A percentile compares a stretch with the other conserved stretches of the same genome.
Evolutionary conservation across 768 basidiomycete genomes (phyloP).

Genomic region (Floccularia luteovirens): DNA sequence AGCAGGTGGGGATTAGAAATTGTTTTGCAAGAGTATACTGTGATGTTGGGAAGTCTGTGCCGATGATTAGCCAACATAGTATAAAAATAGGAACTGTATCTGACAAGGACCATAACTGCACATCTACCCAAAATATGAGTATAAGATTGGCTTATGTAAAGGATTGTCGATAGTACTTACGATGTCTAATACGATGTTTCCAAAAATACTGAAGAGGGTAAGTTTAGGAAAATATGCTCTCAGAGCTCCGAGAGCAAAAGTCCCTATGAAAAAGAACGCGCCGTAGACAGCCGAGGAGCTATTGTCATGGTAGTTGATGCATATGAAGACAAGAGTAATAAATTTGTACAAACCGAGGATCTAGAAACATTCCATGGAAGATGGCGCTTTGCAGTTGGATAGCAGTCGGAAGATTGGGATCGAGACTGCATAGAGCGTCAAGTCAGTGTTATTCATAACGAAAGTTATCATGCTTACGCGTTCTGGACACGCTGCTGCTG

Average conservation of each 20-base stretch:
- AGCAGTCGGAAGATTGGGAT: constrained; percentile 16
- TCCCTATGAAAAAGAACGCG: constrained; percentile 34
- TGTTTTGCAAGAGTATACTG: constrained; percentile 31
- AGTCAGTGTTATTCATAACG: background rate
- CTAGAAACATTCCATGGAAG: constrained; percentile 33
- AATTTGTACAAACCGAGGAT: constrained; percentile 22
- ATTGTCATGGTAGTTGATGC: background rate
- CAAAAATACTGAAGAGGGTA: constrained; percentile 31
- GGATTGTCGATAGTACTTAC: no score
- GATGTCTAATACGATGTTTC: constrained; percentile 34
- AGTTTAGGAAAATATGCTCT: constrained; percentile 33
- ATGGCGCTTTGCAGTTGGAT: constrained; percentile 23
- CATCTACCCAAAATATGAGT: constrained; percentile 15
- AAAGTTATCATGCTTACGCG: constrained; percentile 17
- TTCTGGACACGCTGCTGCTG: constrained; percentile 25
- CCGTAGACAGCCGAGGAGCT: constrained; percentile 37
- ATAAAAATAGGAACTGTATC: background rate
- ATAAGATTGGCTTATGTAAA: background rate
- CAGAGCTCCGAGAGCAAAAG: constrained; percentile 27
- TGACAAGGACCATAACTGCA: constrained; percentile 28
- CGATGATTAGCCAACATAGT: background rate
- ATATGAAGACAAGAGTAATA: background rate
- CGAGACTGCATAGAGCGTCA: constrained; percentile 10
- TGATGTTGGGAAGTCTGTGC: constrained; percentile 26
- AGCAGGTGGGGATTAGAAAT: constrained; percentile 29